These are phyloP conservation scores for Entomortierella chlamydospora DNA, from an alignment of 192 early-diverging fungal species.

Conservation along the genomic window DNA sequence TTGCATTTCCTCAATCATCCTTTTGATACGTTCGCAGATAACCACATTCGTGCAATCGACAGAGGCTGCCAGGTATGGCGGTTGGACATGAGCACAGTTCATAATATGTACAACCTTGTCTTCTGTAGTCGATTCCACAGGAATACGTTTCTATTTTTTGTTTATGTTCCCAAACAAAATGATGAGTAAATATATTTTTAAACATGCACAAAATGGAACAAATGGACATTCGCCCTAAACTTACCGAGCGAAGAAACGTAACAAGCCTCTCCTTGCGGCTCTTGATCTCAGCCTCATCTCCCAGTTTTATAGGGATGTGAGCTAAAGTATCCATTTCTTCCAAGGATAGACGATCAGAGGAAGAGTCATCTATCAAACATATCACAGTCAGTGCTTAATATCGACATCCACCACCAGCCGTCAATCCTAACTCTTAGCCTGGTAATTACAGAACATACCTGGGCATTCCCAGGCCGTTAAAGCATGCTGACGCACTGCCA, in stretches of 20 bases:
- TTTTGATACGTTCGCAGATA: slow-evolving; percentile 58
- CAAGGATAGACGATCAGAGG: neutral
- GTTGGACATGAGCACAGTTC: slow-evolving; percentile 53
- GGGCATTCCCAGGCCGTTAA: neutral
- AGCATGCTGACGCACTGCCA: slow-evolving; percentile 33
- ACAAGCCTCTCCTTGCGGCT: slow-evolving; percentile 37
- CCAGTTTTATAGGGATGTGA: neutral
- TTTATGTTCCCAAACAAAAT: neutral
- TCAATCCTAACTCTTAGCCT: no score
- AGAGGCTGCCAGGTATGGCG: slow-evolving; percentile 56
- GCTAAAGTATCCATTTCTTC: slow-evolving; percentile 33
- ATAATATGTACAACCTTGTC: slow-evolving; percentile 57
- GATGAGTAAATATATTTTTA: neutral
- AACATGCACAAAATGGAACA: no score
- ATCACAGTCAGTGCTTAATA: no score
- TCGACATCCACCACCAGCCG: no score
- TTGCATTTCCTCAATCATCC: slow-evolving; percentile 51
- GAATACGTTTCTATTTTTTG: slow-evolving; percentile 56
- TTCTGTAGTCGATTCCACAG: slow-evolving; percentile 41
- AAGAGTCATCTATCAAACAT: neutral
- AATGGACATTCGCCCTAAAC: no score
- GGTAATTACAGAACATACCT: slow-evolving; percentile 8
- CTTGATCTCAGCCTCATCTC: slow-evolving; percentile 7
- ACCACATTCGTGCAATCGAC: slow-evolving; percentile 59
- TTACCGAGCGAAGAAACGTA: slow-evolving; percentile 20